Base-by-base conservation (phyloP, 2,329 filamentous ascomycete genomes). In the Ciborinia camelliae region DNA sequence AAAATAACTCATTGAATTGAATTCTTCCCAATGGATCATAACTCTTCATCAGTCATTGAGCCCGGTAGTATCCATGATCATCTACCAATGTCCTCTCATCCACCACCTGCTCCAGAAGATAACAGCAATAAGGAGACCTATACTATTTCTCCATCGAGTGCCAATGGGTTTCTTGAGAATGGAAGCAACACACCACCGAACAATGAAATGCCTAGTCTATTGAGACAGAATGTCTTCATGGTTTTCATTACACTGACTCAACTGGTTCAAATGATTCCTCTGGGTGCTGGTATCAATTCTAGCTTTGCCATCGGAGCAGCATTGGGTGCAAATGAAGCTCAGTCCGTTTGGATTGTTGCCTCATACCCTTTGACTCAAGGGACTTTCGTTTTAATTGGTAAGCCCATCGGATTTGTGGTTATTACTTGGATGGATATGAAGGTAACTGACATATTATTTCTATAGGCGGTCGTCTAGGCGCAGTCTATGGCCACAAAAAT, bases 291-390 rank as follows among this genome's bases (percentile, higher is more conserved):
- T 28, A 60, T 64, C 15, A 64, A 60, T 12, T 57, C 52, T 41
- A 51, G 52, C 45, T 51, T 64, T 6, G 54, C 53, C 32, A 60
- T 51, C 9, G 62, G 45, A 15, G 43, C n/a, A 59, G 45, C 53
- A 14, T 39, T 64, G n/a, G 62, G 62, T 8, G 62, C 54, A 43
- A 51, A 54, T 32, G 41, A 47, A 20, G 32, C 18, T 14, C 32
- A 59, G 26, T 59, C 62, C 0, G 45, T 60, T 26, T 64, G 62
- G 54, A 51, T 60, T 5, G 62, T 64, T 30, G 62, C 62, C 4
- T 59, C 53, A 26, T 63, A 65, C 37, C 60, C 60, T 10, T 35
- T 64, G n/a, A 66, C 64, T n/a, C 64, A 66, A 60, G 64, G 64
- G 26, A 63, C 64, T 12, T 66, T 66, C 45, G 64, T 66, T 14